Conservation (phyloP, 1,284 basidiomycete species). For the Pseudozyma thailandica region DNA sequence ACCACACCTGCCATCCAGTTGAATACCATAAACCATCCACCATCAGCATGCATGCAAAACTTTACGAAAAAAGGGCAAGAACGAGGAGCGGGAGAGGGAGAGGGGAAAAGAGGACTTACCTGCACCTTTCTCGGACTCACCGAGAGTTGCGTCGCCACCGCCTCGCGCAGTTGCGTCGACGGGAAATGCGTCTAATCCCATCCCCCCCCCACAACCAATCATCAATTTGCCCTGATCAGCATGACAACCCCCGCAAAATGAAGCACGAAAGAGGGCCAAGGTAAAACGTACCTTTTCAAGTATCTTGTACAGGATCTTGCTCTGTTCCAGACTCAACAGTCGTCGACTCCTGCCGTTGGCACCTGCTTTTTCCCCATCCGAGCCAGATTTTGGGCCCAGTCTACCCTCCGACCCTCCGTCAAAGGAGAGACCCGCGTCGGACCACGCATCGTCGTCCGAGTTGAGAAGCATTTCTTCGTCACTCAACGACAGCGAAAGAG, state of each 20-base stretch:
- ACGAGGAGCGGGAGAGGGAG: not conserved
- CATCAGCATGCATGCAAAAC: too few relatives aligned
- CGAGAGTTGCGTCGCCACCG: conserved; percentile 45
- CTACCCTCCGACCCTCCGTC: not conserved
- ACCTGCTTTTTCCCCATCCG: not conserved
- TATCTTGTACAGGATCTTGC: conserved; percentile 54
- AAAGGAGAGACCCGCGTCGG: conserved; percentile 3
- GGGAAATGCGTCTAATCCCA: conserved; percentile 62
- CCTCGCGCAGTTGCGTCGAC: conserved; percentile 53
- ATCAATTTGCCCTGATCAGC: too few relatives aligned
- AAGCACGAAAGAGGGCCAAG: too few relatives aligned
- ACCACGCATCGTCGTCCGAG: conserved; percentile 16
- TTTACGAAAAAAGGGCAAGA: not conserved
- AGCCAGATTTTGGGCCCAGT: not conserved
- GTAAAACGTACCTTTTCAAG: conserved; percentile 48
- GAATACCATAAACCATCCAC: too few relatives aligned
- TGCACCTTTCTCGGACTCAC: conserved; percentile 59
- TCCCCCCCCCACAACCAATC: too few relatives aligned
- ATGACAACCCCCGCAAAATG: too few relatives aligned
- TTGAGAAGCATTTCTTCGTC: conserved; percentile 44
- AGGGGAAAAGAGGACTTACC: conserved; percentile 16
- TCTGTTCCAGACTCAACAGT: conserved; percentile 50
- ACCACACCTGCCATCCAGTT: conserved; percentile 45
- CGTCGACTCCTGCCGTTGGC: conserved; percentile 21
- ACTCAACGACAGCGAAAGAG: conserved; percentile 17